Evolutionary conservation across 2,329 filamentous ascomycete genomes (phyloP).

Genomic region (Alternaria ethzedia): DNA sequence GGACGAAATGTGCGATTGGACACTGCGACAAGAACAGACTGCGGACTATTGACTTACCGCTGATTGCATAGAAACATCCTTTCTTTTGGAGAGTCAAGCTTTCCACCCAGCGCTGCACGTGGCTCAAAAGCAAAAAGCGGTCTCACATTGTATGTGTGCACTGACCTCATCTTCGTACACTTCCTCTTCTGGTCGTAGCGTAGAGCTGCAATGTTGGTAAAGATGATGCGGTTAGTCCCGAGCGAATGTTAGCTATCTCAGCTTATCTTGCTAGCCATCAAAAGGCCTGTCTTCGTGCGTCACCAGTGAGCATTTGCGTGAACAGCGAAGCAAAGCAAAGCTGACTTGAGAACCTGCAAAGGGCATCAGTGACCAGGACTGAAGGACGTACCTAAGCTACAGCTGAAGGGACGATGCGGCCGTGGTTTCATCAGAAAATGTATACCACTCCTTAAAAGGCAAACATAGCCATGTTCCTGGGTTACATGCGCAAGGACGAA

Average conservation of each 20-base stretch:
- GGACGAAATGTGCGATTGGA: neutral
- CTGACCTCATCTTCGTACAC: neutral
- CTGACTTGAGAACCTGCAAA: neutral
- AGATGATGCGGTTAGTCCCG: neutral
- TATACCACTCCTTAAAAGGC: neutral
- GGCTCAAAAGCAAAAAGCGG: neutral
- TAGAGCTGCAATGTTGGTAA: neutral
- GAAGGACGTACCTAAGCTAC: neutral
- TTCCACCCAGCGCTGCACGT: neutral
- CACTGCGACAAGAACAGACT: neutral
- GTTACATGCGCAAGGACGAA: neutral
- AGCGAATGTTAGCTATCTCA: neutral
- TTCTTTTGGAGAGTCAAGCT: neutral
- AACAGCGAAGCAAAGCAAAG: neutral
- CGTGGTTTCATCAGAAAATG: neutral
- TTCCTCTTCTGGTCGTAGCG: constrained; percentile 1
- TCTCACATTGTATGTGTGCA: neutral
- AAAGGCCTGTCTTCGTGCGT: neutral
- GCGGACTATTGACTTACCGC: neutral
- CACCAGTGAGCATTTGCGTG: neutral
- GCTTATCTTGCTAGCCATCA: neutral
- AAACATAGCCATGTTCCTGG: neutral
- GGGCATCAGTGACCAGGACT: neutral
- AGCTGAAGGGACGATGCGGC: neutral
- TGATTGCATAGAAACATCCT: neutral